Evolutionary conservation across 257 asterid genomes (phyloP).

Genomic region (Sherardia arvensis): DNA sequence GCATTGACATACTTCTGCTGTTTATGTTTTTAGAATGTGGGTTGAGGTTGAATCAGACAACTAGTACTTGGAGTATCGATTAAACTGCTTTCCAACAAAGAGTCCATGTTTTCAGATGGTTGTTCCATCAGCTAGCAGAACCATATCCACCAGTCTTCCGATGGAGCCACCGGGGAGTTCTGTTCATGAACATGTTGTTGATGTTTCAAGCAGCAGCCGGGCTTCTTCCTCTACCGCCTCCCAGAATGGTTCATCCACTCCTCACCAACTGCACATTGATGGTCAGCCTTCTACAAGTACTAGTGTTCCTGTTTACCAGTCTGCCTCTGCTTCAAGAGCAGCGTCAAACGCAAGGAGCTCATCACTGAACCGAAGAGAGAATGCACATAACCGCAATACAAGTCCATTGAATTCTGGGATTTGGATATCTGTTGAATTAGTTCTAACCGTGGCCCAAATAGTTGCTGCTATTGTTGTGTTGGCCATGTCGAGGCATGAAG

Average conservation of each 20-base stretch:
- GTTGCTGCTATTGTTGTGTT: slow-evolving; percentile 71
- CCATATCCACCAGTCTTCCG: slow-evolving; percentile 36
- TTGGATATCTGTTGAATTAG: slow-evolving; percentile 78
- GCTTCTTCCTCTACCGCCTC: slow-evolving; percentile 49
- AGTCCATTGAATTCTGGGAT: slow-evolving; percentile 75
- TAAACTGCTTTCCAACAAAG: background rate
- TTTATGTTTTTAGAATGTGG: background rate
- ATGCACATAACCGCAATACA: slow-evolving; percentile 53
- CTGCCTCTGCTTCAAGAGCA: slow-evolving; percentile 38
- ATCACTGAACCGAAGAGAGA: slow-evolving; percentile 57
- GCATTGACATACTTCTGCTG: background rate
- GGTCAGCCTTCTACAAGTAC: slow-evolving; percentile 59
- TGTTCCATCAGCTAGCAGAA: slow-evolving; percentile 50
- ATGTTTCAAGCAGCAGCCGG: slow-evolving; percentile 47
- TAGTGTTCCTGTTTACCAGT: slow-evolving; percentile 39
- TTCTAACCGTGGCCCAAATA: slow-evolving; percentile 71
- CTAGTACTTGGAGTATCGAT: background rate
- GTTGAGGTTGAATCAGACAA: background rate
- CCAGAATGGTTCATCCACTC: slow-evolving; percentile 37
- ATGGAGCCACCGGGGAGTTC: slow-evolving; percentile 56
- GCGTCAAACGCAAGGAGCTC: slow-evolving; percentile 54
- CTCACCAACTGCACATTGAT: slow-evolving; percentile 40
- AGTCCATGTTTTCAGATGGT: slow-evolving; percentile 61
- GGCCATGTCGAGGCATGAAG: slow-evolving; percentile 65
- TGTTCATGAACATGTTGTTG: slow-evolving; percentile 46